phyloP scores from a whole-genome alignment of 2,329 filamentous ascomycete species.

The Massarina eburnea region DNA sequence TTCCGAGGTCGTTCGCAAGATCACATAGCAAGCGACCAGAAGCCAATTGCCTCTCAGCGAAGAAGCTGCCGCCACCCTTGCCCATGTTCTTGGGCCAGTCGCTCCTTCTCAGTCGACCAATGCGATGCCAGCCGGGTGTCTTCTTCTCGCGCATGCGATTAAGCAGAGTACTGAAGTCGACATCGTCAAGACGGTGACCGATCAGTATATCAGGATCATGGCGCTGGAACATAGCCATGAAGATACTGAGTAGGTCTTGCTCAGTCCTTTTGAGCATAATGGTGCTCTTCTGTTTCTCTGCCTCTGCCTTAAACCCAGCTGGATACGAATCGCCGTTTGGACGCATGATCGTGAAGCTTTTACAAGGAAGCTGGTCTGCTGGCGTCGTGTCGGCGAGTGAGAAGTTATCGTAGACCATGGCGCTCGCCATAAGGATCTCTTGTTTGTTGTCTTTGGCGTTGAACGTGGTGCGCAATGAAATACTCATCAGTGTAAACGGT shows the following conservation, averaged over 20 bases:
- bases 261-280: constrained; percentile 84
- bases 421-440: constrained; percentile 89
- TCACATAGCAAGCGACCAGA: constrained; percentile 90
- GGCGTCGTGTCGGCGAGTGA: constrained; percentile 84
- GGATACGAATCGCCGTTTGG: constrained; percentile 77
- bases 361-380: constrained; percentile 83
- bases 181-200: constrained; percentile 94
- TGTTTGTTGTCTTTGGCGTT: constrained; percentile 95
- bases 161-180: constrained; percentile 89
- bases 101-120: constrained; percentile 79
- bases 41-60: constrained; percentile 87
- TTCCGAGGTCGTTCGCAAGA: constrained; percentile 92
- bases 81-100: constrained; percentile 88
- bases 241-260: constrained; percentile 80
- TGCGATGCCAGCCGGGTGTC: constrained; percentile 90
- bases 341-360: constrained; percentile 88
- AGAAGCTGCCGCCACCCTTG: constrained; percentile 85
- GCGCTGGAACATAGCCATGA: constrained; percentile 83
- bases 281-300: constrained; percentile 71
- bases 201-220: constrained; percentile 92
- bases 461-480: constrained; percentile 83
- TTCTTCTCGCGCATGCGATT: constrained; percentile 87
- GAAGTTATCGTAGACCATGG: constrained; percentile 89
- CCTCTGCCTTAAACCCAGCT: constrained; percentile 79
- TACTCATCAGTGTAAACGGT: constrained; percentile 92